Percentiles rank a stretch among this genome's conserved stretches.
Conservation (phyloP, 2,329 filamentous ascomycete genomes). For the Leptographium lundbergii region DNA sequence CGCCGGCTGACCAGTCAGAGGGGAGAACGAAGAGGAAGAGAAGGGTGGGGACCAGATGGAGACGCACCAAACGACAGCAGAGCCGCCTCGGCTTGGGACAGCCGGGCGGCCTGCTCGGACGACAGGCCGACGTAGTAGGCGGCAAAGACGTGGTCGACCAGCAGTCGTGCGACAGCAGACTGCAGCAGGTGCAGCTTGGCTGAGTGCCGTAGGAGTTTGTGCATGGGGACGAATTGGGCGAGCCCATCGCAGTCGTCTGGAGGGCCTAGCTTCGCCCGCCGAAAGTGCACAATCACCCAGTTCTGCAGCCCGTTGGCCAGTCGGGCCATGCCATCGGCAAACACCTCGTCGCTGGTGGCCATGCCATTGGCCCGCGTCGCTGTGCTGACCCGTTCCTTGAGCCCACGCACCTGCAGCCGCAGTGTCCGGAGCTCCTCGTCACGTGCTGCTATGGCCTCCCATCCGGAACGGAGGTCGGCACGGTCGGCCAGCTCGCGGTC, state of each 20-base stretch:
- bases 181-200: conserved; percentile 52
- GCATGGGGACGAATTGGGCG: conserved; percentile 41
- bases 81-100: conserved; percentile 35
- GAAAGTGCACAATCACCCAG: conserved; percentile 60
- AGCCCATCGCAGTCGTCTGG: conserved; percentile 21
- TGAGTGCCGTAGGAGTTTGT: conserved; percentile 37
- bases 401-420: conserved; percentile 46
- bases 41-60: no score
- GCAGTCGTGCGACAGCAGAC: conserved; percentile 43
- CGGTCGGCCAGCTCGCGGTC: conserved; percentile 44
- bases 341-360: conserved; percentile 53
- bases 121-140: conserved; percentile 52
- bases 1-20: conserved; percentile 5
- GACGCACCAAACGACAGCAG: conserved; percentile 28
- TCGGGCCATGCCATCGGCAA: conserved; percentile 47
- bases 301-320: conserved; percentile 59
- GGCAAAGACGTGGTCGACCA: conserved; percentile 50
- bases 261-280: conserved; percentile 44
- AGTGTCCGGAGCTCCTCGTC: conserved; percentile 21
- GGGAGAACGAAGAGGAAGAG: background rate
- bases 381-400: conserved; percentile 61
- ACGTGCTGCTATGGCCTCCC: background rate
- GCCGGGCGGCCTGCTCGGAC: conserved; percentile 35
- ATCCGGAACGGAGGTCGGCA: conserved; percentile 25
- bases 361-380: conserved; percentile 51